A percentile compares a stretch with the other conserved stretches of the same genome.
Evolutionary conservation across 1,284 basidiomycete species (phyloP).

Genomic region (Ustilago curta): DNA sequence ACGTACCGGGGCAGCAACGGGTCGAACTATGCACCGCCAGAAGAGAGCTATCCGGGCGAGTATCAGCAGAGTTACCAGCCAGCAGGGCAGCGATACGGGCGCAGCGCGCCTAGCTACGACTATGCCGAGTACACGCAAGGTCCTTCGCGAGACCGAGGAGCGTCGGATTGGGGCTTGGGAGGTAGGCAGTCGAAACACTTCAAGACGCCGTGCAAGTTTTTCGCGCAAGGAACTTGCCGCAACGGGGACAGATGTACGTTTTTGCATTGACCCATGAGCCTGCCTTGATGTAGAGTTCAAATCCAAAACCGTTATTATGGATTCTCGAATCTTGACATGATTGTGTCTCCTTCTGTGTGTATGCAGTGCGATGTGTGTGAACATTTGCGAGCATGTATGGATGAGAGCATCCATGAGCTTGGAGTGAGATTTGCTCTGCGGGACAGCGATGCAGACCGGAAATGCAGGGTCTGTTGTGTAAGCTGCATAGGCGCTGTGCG

Average conservation of each 20-base stretch:
- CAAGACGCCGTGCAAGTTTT: conserved; percentile 43
- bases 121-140: conserved; percentile 1
- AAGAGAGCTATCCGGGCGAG: conserved; percentile 43
- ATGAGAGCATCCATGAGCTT: neutral
- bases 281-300: neutral
- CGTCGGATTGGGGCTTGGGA: conserved; percentile 1
- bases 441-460: neutral
- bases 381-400: neutral
- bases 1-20: conserved; percentile 1
- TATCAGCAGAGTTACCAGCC: conserved; percentile 24
- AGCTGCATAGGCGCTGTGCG: too few relatives aligned
- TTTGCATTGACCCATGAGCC: conserved; percentile 19
- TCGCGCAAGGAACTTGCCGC: conserved; percentile 27
- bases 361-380: neutral
- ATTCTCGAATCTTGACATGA: neutral
- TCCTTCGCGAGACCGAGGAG: neutral
- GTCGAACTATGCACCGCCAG: neutral
- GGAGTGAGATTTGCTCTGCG: neutral
- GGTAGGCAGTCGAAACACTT: conserved; percentile 12
- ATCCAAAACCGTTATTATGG: neutral
- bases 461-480: neutral
- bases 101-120: too few relatives aligned
- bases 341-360: neutral
- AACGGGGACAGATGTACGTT: conserved; percentile 26
- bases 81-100: conserved; percentile 2